phyloP scores from a whole-genome alignment of 345 rosid genomes.

The Laguncularia racemosa region DNA sequence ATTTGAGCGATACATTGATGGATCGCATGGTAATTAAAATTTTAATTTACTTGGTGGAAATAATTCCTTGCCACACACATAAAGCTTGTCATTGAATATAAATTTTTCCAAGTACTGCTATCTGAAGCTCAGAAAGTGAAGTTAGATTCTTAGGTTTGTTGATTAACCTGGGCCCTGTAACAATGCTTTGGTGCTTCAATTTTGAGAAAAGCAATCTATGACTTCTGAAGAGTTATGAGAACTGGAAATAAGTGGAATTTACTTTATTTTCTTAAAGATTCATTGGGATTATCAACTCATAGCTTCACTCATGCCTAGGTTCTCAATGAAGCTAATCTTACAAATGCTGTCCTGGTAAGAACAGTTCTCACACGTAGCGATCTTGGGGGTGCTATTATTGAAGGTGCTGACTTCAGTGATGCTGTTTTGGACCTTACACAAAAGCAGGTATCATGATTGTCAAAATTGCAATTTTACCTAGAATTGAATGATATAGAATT shows the following conservation, averaged over 20 bases:
- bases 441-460: constrained; percentile 90
- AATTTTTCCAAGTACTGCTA: no score
- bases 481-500: no score
- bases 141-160: no score
- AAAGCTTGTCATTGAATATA: background rate
- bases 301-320: constrained; percentile 29
- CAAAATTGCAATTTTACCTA: no score
- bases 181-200: no score
- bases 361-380: constrained; percentile 89
- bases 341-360: constrained; percentile 74
- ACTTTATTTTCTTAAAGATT: no score
- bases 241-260: no score
- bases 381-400: constrained; percentile 80
- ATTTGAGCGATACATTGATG: constrained; percentile 95
- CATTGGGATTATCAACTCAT: background rate
- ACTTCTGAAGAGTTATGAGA: no score
- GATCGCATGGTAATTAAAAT: constrained; percentile 74
- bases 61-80: background rate
- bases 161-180: no score
- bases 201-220: no score
- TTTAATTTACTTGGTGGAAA: background rate
- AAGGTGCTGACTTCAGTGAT: constrained; percentile 97
- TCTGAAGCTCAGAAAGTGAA: no score
- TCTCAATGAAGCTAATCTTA: constrained; percentile 84
- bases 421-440: constrained; percentile 87